Percentiles rank a stretch among this genome's conserved stretches.
phyloP scores from a whole-genome alignment of 164 flowering plant genomes.

The Stephania yunnanensis region DNA sequence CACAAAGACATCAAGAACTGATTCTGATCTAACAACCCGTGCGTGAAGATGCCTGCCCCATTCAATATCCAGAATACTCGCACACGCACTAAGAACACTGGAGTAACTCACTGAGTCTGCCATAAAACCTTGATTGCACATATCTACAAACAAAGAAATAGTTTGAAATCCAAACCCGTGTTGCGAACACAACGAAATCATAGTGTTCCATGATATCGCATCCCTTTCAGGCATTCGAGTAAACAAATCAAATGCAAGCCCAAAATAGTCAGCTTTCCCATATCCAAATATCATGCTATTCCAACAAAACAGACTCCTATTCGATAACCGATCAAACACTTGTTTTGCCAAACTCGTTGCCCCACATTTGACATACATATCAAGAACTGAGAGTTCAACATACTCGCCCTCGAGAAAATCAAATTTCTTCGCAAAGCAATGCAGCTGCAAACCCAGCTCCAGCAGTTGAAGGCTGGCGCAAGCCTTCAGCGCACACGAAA shows the following conservation, averaged over 20 bases:
- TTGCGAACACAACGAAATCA: slow-evolving; percentile 7
- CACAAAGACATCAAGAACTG: slow-evolving; percentile 28
- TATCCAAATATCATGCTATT: slow-evolving; percentile 8
- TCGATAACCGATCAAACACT: neutral
- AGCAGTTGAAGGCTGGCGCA: slow-evolving; percentile 5
- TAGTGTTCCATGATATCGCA: slow-evolving; percentile 8
- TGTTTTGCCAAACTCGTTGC: neutral
- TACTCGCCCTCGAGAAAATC: neutral
- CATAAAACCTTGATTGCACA: slow-evolving; percentile 38
- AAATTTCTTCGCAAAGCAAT: slow-evolving; percentile 4
- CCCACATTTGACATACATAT: slow-evolving; percentile 8
- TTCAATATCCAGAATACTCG: slow-evolving; percentile 32
- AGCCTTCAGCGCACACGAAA: slow-evolving; percentile 9
- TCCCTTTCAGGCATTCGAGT: slow-evolving; percentile 6
- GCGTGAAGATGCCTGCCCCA: slow-evolving; percentile 63
- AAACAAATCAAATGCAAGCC: slow-evolving; percentile 3
- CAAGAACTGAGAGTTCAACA: slow-evolving; percentile 2
- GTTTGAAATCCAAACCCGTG: slow-evolving; percentile 15
- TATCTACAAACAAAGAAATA: slow-evolving; percentile 39
- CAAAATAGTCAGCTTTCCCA: neutral
- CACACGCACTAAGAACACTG: slow-evolving; percentile 48
- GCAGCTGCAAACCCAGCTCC: slow-evolving; percentile 5
- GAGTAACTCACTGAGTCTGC: slow-evolving; percentile 46
- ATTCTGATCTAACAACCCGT: slow-evolving; percentile 34
- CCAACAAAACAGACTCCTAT: slow-evolving; percentile 6